Evolutionary conservation across 2,329 filamentous ascomycete species (phyloP).

Genomic region (Fusarium transvaalense): DNA sequence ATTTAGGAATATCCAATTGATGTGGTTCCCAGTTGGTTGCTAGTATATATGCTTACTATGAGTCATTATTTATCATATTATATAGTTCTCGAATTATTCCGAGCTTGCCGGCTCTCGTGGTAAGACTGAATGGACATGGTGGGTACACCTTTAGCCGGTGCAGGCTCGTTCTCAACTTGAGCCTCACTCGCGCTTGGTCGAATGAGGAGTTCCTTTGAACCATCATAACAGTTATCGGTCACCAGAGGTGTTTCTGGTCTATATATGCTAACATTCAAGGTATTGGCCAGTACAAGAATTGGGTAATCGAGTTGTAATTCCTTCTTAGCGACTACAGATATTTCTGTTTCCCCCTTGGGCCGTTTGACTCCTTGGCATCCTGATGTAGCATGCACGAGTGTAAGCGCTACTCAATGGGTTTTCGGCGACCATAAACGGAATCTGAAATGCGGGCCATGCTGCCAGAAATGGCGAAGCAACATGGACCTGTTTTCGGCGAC

Average conservation of each 20-base stretch:
- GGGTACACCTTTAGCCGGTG: not conserved
- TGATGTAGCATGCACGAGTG: not conserved
- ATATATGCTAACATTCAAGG: too few species aligned
- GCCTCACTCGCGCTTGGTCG: too few species aligned
- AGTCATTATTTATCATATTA: constrained; percentile 10
- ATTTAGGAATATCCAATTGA: too few species aligned
- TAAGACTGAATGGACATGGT: not conserved
- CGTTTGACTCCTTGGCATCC: not conserved
- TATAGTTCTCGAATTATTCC: not conserved
- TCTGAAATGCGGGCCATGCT: not conserved
- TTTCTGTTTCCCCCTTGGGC: too few species aligned
- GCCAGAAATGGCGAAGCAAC: not conserved
- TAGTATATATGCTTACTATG: not conserved
- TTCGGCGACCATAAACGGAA: not conserved
- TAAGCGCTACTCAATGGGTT: not conserved
- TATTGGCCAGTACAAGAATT: too few species aligned
- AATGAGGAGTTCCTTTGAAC: fast-evolving
- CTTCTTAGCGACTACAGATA: too few species aligned
- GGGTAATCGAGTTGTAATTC: too few species aligned
- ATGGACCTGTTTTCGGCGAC: not conserved
- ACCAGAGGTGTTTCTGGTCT: too few species aligned
- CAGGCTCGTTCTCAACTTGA: not conserved
- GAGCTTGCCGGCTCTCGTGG: not conserved
- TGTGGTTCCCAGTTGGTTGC: too few species aligned
- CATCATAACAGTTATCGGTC: not conserved